Base-by-base conservation (phyloP, 2,329 filamentous ascomycete species). In the Cercospora nicotianae region DNA sequence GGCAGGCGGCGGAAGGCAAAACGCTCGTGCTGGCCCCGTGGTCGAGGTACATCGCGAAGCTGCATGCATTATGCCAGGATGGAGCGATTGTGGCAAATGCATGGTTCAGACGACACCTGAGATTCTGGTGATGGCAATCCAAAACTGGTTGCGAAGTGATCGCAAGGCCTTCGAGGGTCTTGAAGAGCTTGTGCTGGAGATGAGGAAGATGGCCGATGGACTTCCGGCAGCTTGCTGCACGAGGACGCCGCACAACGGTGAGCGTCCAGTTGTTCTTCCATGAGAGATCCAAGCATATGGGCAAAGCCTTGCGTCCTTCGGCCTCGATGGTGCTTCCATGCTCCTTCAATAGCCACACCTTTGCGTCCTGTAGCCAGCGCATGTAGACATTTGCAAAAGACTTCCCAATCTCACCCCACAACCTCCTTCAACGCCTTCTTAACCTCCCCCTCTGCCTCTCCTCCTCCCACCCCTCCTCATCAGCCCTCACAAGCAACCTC, bases 401-500 rank as follows among this genome's bases (percentile, higher is more conserved):
- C 12, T 18, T 18, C 26, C 60, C 71, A 68, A 2, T 39, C 72
- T 67, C 63, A 68, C 6, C 67, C 67, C 28, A 66, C 63, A 60
- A 79, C 76, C 86, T 86, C 85, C 80, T 86, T 91, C 77, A 91
- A 79, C 71, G 91, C 79, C 78, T 84, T 89, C 76, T 85, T 88
- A 16, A 91, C 91, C 67, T 92, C 77, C 77, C 89, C 91, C 84
- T 88, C 81, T 94, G 92, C 69, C 85, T 87, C 60, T 90, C 88
- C 33, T 89, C 81, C 3, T 82, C 85, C 70, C 93, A 80, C 2
- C 82, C 82, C 64, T 86, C 85, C 75, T 90, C 86, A 77, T 98
- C 94, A n/a, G 90, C 90, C 77, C 92, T 87, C 74, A 86, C 86
- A 59, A 99, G 82, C 53, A 92, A 91, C 73, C 87, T 88, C 1